Evolutionary conservation across 345 rosid species (phyloP), one percentile per base, ranked within the genome.

Genomic region (Salix exigua): DNA sequence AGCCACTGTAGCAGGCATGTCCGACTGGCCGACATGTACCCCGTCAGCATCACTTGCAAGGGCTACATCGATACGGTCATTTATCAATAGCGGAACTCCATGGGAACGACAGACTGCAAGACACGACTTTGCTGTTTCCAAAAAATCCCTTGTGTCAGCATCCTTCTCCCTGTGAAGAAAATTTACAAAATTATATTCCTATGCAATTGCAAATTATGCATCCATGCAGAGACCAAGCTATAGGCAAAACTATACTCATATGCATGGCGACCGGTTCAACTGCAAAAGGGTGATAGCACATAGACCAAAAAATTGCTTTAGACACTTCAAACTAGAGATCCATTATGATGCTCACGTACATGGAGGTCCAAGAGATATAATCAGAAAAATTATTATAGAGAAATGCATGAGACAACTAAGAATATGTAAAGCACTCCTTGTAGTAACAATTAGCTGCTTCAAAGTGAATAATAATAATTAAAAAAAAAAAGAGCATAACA

Each of bases 21-120:
- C 97, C 0, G 95, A 89, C 58, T 96, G 98, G 40, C 99, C 96
- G 2, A 93, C 87, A 80, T 96, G 98, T 51, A 96, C 97, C 35
- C 99, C 98, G 78, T 93, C 91, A 19, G 99, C 97, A 11, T 88
- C 83, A 81, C 94, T 88, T 66, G 98, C 94, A 50, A 96, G 87
- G 76, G 97, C 97, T 71, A 96, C 75, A 84, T 96, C 98, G 9
- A 91, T 60, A 37, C 97, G 91, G 80, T 93, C 99, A 78, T 96
- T 92, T 71, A 96, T 92, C 82, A 96, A 80, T 19, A 96, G 82
- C 67, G 91, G 85, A 46, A 93, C 88, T 68, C 94, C 89, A 46
- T 63, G 17, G 37, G 85, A 71, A 19, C 72, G 88, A 74, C 98
- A 92, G 26, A 93, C 86, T 60, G 81, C 86, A 76, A 88, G 73